Evolutionary conservation across 768 basidiomycete genomes (phyloP), one percentile per base, ranked within the genome.

Genomic region (Termitomyces sp.): DNA sequence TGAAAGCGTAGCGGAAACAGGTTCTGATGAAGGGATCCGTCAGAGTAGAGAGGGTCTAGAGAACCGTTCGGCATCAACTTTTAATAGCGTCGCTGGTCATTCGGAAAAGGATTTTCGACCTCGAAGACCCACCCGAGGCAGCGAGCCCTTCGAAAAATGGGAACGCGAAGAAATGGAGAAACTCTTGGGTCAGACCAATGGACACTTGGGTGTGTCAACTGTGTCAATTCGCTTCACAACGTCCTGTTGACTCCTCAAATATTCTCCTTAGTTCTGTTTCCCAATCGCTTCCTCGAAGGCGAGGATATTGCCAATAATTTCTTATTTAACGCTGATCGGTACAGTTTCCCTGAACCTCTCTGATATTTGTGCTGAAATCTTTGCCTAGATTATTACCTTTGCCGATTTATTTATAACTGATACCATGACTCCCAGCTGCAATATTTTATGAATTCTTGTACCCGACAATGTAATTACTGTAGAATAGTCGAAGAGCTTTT

Each of bases 301-400:
- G 95, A 98, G 72, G 93, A 96, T 67, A 78, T 84, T 1, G 87
- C 89, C 6, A 88, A 95, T 62, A 98, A 98, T 69, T 96, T 97
- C 76, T 73, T 97, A 59, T 96, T 96, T 74, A 92, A 90, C 66
- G 83, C 92, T 30, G 94, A 96, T 67, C 79, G 81, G 89, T 87
- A 61, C 58, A 79, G 68, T 10, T 11, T 26, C 24, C 6, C 43
- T 33, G 26, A n/a, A n/a, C n/a, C n/a, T 36, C 26, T 56, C 16
- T 46, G 16, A n/a, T 55, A 22, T 45, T 69, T n/a, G 64, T 40
- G 16, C 46, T 35, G 35, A 48, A 50, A 18, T 47, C 30, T 14
- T 32, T 46, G 45, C 33, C 33, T 56, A 87, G 90, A 64, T 62
- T 92, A 53, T 63, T 91, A 63, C 90, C 90, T 0, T 69, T 92